Percentiles rank a stretch among this genome's conserved stretches.
Conservation (phyloP, 371 early-diverging fungal species). For the Vairimorpha apis region DNA sequence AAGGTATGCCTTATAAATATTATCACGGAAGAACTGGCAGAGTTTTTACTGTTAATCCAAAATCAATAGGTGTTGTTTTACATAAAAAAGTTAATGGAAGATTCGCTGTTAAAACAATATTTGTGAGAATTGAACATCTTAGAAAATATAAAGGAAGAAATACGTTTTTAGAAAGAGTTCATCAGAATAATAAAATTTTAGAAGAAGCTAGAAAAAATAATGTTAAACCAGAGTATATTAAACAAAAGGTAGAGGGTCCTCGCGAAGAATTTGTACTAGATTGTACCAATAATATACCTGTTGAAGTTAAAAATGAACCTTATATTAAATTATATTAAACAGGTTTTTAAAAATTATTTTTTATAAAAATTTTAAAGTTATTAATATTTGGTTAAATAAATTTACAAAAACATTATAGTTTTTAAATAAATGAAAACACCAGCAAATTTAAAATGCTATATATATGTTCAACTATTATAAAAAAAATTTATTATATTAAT, state of each 20-base stretch:
- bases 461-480: too few relatives aligned
- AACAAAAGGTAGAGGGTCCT: conserved; percentile 83
- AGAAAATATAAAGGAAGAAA: conserved; percentile 97
- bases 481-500: too few relatives aligned
- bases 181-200: conserved; percentile 76
- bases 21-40: conserved; percentile 80
- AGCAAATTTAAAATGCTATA: too few relatives aligned
- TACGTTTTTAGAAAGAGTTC: conserved; percentile 90
- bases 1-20: conserved; percentile 99
- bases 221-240: conserved; percentile 68
- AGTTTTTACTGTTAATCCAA: conserved; percentile 56
- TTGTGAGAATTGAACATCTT: conserved; percentile 95
- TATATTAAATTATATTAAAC: conserved; percentile 32
- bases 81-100: conserved; percentile 93
- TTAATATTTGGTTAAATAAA: too few relatives aligned
- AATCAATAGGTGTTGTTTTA: conserved; percentile 86
- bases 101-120: conserved; percentile 91
- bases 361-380: too few relatives aligned
- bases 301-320: conserved; percentile 49
- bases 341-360: too few relatives aligned
- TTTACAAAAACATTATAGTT: too few relatives aligned
- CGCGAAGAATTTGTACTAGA: conserved; percentile 74
- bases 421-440: too few relatives aligned
- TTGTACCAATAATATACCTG: conserved; percentile 67
- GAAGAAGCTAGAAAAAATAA: conserved; percentile 70